phyloP scores from a whole-genome alignment of 192 early-diverging fungal genomes.

The Jimgerdemannia flammicorona region DNA sequence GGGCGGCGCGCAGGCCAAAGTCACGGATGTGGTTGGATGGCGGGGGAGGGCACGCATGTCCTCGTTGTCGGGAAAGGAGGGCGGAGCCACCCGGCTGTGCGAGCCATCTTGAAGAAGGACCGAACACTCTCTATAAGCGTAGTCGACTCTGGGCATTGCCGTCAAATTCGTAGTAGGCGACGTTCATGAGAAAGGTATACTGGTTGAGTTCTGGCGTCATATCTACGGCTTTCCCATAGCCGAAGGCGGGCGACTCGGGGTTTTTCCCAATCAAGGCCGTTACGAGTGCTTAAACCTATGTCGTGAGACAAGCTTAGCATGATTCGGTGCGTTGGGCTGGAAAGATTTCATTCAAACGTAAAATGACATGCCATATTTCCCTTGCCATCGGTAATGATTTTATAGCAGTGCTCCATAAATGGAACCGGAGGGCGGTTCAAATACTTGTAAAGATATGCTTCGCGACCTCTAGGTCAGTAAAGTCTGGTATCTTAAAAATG shows the following conservation, averaged over 20 bases:
- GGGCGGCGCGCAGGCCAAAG: background rate
- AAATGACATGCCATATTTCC: background rate
- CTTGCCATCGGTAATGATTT: background rate
- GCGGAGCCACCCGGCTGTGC: background rate
- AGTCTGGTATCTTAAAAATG: background rate
- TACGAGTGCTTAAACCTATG: background rate
- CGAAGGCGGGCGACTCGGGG: background rate
- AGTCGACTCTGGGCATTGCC: background rate
- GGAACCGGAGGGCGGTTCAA: background rate
- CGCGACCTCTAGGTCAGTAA: background rate
- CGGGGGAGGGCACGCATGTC: background rate
- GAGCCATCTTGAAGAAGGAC: background rate
- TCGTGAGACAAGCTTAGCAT: background rate
- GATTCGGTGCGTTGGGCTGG: background rate
- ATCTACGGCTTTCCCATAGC: background rate
- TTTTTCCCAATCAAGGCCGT: constrained; percentile 1
- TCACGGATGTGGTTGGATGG: background rate
- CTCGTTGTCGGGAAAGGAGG: background rate
- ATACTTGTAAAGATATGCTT: background rate
- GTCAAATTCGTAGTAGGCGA: background rate
- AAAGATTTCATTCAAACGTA: background rate
- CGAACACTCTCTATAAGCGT: background rate
- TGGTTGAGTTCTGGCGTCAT: background rate
- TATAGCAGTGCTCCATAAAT: constrained; percentile 4
- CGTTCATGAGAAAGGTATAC: constrained; percentile 1